phyloP scores from a whole-genome alignment of 2,329 filamentous ascomycete genomes.

The Xylariales sp. region DNA sequence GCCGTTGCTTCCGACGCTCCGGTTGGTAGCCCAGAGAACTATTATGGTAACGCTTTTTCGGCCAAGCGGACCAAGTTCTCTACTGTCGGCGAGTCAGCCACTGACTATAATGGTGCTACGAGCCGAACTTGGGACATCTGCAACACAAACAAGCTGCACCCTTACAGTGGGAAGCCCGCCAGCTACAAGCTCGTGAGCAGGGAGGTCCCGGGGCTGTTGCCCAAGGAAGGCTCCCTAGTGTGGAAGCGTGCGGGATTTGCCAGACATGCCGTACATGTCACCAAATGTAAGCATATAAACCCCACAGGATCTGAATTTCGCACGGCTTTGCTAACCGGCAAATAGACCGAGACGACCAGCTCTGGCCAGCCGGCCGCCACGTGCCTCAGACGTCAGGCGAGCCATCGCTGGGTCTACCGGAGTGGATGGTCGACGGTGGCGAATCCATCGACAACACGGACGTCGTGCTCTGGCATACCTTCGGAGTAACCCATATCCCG shows the following conservation, averaged over 20 bases:
- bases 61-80: constrained; percentile 83
- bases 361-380: constrained; percentile 87
- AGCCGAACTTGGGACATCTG: constrained; percentile 90
- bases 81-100: constrained; percentile 74
- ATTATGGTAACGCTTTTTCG: constrained; percentile 90
- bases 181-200: constrained; percentile 91
- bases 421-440: constrained; percentile 79
- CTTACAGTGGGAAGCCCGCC: constrained; percentile 84
- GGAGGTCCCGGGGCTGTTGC: constrained; percentile 81
- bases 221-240: constrained; percentile 83
- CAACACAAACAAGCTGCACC: constrained; percentile 86
- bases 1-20: constrained; percentile 76
- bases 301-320: neutral
- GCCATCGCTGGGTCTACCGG: constrained; percentile 76
- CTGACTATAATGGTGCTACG: constrained; percentile 84
- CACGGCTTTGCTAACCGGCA: constrained; percentile 2
- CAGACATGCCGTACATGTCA: constrained; percentile 87
- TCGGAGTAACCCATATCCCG: constrained; percentile 90
- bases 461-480: constrained; percentile 93
- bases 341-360: constrained; percentile 79
- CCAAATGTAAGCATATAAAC: constrained; percentile 73
- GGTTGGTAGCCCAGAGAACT: constrained; percentile 84
- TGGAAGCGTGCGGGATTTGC: constrained; percentile 93
- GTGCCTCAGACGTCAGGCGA: constrained; percentile 89
- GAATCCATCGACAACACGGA: constrained; percentile 82